Base-by-base conservation (phyloP, 805 yeast genomes). In the Priceomyces haplophilus region DNA sequence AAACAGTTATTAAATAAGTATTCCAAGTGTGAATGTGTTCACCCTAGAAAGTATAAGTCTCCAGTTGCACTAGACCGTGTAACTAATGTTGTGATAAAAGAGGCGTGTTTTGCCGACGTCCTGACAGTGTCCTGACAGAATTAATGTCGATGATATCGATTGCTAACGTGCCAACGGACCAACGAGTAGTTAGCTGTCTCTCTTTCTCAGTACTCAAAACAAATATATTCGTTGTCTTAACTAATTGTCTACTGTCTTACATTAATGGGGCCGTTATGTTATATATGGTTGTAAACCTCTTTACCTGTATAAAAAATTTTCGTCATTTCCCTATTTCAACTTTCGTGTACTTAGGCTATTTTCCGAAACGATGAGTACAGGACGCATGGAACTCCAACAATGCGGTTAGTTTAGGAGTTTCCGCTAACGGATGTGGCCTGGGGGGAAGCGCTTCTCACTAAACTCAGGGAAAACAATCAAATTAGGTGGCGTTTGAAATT, bases 81-180 rank as follows among this genome's bases (percentile, higher is more conserved):
- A 11, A 27, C 31, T 12, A 27, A 27, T 11, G n/a, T 27, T 12
- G 31, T 27, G 31, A 11, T 12, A n/a, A 11, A n/a, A 27, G 31
- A n/a, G 15, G 31, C 15, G 31, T 27, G 15, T n/a, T 27, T 27
- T 27, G 31, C 31, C 31, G 31, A 4, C 11, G 31, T 27, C 31
- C 31, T 36, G 39, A 19, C 39, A 23, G 39, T 25, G 39, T 36
- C 39, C 23, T 23, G 19, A 36, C 29, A 16, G 39, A 15, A 17
- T 36, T 15, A n/a, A 12, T 34, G 37, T 19, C 37, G 37, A 34
- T 34, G 37, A 34, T 34, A 17, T 36, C 29, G 39, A 24, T n/a
- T 36, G 39, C 39, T 36, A 24, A 36, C 31, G 39, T 36, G 30
- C 31, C 21, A 21, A 36, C 39, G 39, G 15, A 13, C 39, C 19